A percentile compares a stretch with the other conserved stretches of the same genome.
These are phyloP conservation scores for Atalantia buxifolia DNA, from an alignment of 345 rosid genomes.

Conservation along the genomic window DNA sequence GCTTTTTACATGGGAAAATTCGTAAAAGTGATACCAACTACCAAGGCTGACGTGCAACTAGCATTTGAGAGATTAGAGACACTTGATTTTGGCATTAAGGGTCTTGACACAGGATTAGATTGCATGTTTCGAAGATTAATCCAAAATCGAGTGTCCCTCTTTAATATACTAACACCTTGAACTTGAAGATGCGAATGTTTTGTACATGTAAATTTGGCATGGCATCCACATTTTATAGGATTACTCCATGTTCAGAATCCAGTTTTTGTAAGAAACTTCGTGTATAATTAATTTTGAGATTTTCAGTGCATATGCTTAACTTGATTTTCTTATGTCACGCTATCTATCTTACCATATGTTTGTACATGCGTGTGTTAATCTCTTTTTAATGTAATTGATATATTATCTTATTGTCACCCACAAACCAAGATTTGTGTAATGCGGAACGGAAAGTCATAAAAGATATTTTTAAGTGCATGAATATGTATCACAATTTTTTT, in stretches of 20 bases:
- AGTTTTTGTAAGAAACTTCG: too few relatives aligned
- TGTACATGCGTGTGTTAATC: too few relatives aligned
- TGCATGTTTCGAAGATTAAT: conserved; percentile 36
- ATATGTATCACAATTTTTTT: too few relatives aligned
- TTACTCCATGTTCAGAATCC: neutral
- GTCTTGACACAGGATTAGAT: conserved; percentile 33
- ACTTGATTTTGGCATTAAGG: conserved; percentile 25
- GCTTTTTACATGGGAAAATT: conserved; percentile 11
- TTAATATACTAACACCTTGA: conserved; percentile 22
- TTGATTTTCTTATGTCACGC: too few relatives aligned
- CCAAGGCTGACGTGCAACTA: conserved; percentile 19
- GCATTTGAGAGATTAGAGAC: conserved; percentile 25
- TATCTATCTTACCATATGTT: too few relatives aligned
- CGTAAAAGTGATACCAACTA: conserved; percentile 12
- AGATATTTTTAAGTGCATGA: too few relatives aligned
- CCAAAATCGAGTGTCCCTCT: conserved; percentile 36
- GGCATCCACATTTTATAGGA: neutral
- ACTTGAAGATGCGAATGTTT: neutral
- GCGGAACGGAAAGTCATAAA: too few relatives aligned
- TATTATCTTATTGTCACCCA: too few relatives aligned
- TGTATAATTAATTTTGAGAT: too few relatives aligned
- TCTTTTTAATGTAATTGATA: too few relatives aligned
- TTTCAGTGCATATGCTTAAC: too few relatives aligned
- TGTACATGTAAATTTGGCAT: neutral
- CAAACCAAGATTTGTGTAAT: too few relatives aligned